Conservation (phyloP, 2,329 filamentous ascomycete genomes). For the Fusarium nelsonii region DNA sequence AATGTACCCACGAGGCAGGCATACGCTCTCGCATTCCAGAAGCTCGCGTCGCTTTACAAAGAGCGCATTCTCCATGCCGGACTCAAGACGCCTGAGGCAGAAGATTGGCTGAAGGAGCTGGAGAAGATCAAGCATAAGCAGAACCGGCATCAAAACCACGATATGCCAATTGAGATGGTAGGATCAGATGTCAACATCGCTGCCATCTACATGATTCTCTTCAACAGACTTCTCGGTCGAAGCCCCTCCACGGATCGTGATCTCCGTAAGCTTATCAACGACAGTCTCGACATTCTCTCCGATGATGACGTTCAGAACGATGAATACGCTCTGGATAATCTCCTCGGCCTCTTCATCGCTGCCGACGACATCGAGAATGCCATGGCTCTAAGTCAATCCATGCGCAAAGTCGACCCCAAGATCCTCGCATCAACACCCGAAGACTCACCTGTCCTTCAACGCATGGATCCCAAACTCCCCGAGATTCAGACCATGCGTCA, state of each 20-base stretch:
- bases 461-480: conserved; percentile 54
- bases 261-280: conserved; percentile 52
- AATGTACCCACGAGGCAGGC: conserved; percentile 56
- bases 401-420: conserved; percentile 53
- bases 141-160: conserved; percentile 53
- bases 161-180: conserved; percentile 57
- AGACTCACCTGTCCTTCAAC: conserved; percentile 48
- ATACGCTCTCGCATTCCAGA: conserved; percentile 57
- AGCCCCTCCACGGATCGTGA: conserved; percentile 47
- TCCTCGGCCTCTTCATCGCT: conserved; percentile 56
- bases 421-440: conserved; percentile 46
- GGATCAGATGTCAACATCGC: conserved; percentile 59
- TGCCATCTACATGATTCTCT: conserved; percentile 56
- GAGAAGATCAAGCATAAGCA: conserved; percentile 55
- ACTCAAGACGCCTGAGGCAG: conserved; percentile 44
- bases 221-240: conserved; percentile 53
- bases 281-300: conserved; percentile 55
- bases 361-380: conserved; percentile 55
- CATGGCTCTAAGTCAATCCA: conserved; percentile 55
- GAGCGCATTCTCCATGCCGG: conserved; percentile 50
- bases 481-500: conserved; percentile 53
- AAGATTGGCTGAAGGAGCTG: conserved; percentile 52
- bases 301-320: conserved; percentile 59
- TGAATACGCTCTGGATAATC: conserved; percentile 57
- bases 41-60: conserved; percentile 56